Evolutionary conservation across 805 yeast genomes (phyloP).

Genomic region (Candida koratica): DNA sequence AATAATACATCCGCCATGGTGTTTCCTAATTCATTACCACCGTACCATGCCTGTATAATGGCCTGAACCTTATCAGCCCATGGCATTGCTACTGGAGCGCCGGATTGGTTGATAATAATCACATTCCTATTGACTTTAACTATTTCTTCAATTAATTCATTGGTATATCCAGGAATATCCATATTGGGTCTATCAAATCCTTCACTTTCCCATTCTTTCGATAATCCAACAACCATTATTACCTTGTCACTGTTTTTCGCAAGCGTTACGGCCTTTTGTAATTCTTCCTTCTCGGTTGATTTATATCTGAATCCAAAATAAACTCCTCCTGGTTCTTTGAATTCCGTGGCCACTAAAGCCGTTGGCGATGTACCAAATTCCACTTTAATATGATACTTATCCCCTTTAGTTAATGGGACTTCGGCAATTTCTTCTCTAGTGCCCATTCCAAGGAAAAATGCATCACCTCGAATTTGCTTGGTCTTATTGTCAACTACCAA

Average conservation of each 20-base stretch:
- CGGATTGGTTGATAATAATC: conserved; percentile 31
- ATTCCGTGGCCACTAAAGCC: conserved; percentile 15
- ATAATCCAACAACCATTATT: conserved; percentile 25
- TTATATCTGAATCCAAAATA: conserved; percentile 22
- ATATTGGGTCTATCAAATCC: conserved; percentile 30
- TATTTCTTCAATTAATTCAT: conserved; percentile 24
- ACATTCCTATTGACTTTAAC: conserved; percentile 26
- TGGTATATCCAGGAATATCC: conserved; percentile 28
- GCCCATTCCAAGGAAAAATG: conserved; percentile 51
- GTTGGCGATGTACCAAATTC: conserved; percentile 41
- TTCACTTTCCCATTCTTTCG: conserved; percentile 33
- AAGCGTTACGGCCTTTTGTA: conserved; percentile 22
- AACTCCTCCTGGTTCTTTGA: conserved; percentile 25
- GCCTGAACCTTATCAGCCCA: conserved; percentile 20
- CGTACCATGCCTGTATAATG: conserved; percentile 26
- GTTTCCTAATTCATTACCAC: conserved; percentile 55
- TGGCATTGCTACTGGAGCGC: conserved; percentile 32
- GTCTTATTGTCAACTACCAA: conserved; percentile 55
- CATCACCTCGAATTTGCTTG: conserved; percentile 45
- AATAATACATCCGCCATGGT: conserved; percentile 57
- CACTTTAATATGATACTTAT: conserved; percentile 41
- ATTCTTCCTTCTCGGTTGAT: conserved; percentile 23
- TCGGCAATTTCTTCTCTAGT: conserved; percentile 46
- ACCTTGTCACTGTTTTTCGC: conserved; percentile 30
- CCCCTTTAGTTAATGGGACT: conserved; percentile 40